Evolutionary conservation across 805 yeast genomes (phyloP), one percentile per base, ranked within the genome.

Genomic region (Groenewaldozyma tartarivorans): DNA sequence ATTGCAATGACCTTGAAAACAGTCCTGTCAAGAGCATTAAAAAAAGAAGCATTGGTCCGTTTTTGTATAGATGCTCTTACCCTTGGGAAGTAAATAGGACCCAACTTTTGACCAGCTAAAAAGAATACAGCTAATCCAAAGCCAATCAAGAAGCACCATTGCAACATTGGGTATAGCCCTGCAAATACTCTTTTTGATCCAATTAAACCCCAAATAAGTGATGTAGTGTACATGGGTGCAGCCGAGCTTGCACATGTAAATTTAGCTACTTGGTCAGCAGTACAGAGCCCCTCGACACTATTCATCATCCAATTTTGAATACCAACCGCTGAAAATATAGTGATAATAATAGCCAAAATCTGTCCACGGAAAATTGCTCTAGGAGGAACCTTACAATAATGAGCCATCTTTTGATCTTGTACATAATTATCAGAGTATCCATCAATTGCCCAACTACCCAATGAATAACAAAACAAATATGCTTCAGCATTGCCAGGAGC

Each of bases 91-190:
- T n/a, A n/a, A n/a, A n/a, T n/a, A n/a, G n/a, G n/a, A n/a, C n/a
- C n/a, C n/a, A n/a, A n/a, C n/a, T n/a, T n/a, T n/a, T n/a, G n/a
- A n/a, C n/a, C n/a, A n/a, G n/a, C n/a, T n/a, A n/a, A n/a, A n/a
- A n/a, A n/a, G n/a, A n/a, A n/a, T n/a, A n/a, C n/a, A n/a, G n/a
- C n/a, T n/a, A n/a, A n/a, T n/a, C n/a, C n/a, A n/a, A n/a, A n/a
- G n/a, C 86, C 85, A 41, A 75, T 62, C 22, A 79, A 61, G 66
- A 79, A 79, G 46, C 81, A 74, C 72, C 76, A 79, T 32, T 42
- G 43, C 35, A 79, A 60, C 11, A 71, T 61, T 1, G 85, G 84
- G 52, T 79, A 79, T 16, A 77, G 53, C 0, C 73, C 63, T 6
- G 3, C 11, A 47, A 70, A 71, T n/a, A 68, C 71, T 45, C 66